phyloP scores from a whole-genome alignment of 2,329 filamentous ascomycete species.

The Cladophialophora yegresii region DNA sequence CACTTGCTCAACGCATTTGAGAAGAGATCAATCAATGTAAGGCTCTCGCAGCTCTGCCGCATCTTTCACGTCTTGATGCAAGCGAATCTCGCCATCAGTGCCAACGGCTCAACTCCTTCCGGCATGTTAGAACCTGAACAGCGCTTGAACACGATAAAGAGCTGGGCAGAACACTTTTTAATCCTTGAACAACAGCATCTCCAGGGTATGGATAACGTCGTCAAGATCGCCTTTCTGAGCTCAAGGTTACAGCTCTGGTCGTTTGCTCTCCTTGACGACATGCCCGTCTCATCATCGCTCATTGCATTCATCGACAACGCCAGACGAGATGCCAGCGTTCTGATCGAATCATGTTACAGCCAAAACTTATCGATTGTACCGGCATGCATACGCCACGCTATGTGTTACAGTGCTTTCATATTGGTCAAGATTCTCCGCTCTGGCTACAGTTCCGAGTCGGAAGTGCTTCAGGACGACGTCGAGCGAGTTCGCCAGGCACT shows the following conservation, averaged over 20 bases:
- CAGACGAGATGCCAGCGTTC: conserved; percentile 10
- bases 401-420: conserved; percentile 10
- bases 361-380: conserved; percentile 14
- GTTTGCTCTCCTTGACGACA: conserved; percentile 16
- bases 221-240: conserved; percentile 16
- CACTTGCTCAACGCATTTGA: conserved; percentile 16
- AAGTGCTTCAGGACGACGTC: conserved; percentile 14
- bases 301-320: conserved; percentile 4
- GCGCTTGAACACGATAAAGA: neutral
- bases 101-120: conserved; percentile 7
- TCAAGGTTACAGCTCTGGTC: conserved; percentile 14
- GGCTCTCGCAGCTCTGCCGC: conserved; percentile 10
- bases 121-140: conserved; percentile 14
- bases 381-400: conserved; percentile 5
- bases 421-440: conserved; percentile 12
- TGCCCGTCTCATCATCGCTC: conserved; percentile 1
- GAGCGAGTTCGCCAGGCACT: conserved; percentile 15
- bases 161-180: conserved; percentile 7
- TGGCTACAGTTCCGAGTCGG: conserved; percentile 4
- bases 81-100: conserved; percentile 9
- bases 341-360: conserved; percentile 14
- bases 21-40: neutral
- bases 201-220: conserved; percentile 4
- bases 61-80: conserved; percentile 13
- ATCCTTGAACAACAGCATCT: conserved; percentile 6